Percentiles rank a stretch among this genome's conserved stretches.
Conservation (phyloP, 2,329 filamentous ascomycete species). For the Penicillium sp. region DNA sequence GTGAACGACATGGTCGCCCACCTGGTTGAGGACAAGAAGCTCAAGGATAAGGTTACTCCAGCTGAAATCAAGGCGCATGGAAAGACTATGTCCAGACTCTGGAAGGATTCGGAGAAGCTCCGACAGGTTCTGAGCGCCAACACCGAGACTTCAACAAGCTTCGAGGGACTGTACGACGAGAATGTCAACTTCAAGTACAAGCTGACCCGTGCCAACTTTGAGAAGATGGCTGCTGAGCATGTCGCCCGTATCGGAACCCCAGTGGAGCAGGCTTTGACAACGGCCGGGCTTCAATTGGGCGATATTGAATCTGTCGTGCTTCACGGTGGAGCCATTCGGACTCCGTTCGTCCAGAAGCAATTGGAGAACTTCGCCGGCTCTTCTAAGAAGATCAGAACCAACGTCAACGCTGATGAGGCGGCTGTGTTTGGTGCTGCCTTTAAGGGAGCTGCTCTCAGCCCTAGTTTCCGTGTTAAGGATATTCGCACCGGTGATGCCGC, state of each 20-base stretch:
- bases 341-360: conserved; percentile 88
- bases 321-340: conserved; percentile 84
- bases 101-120: conserved; percentile 83
- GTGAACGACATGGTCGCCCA: conserved; percentile 82
- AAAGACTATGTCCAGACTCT: conserved; percentile 82
- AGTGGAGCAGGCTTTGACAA: conserved; percentile 70
- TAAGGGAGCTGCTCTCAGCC: conserved; percentile 85
- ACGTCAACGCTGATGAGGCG: conserved; percentile 95
- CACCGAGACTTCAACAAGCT: conserved; percentile 71
- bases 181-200: conserved; percentile 94
- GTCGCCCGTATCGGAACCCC: conserved; percentile 66
- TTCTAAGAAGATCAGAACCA: conserved; percentile 78
- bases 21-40: conserved; percentile 66
- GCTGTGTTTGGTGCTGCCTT: conserved; percentile 95
- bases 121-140: conserved; percentile 94
- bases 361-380: conserved; percentile 73
- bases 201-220: conserved; percentile 74
- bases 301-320: conserved; percentile 90
- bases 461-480: conserved; percentile 96
- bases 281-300: conserved; percentile 67
- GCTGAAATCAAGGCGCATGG: conserved; percentile 65
- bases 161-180: conserved; percentile 80
- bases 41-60: conserved; percentile 38
- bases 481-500: conserved; percentile 79
- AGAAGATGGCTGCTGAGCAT: conserved; percentile 69